These are phyloP conservation scores for Venturia nashicola DNA, from an alignment of 2,329 filamentous ascomycete genomes.

Conservation along the genomic window DNA sequence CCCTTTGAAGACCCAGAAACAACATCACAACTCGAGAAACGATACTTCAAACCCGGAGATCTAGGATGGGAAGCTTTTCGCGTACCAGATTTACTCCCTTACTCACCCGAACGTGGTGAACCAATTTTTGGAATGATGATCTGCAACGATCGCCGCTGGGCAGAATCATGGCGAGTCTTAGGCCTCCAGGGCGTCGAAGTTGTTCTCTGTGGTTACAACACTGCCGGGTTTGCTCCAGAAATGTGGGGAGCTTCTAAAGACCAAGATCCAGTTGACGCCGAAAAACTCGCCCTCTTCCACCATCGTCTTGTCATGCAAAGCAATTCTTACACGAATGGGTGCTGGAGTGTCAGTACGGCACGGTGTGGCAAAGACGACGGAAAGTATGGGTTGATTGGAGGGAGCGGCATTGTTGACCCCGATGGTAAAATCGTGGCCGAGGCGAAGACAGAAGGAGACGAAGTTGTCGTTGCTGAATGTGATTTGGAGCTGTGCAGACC, in stretches of 20 bases:
- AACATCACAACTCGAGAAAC: conserved; percentile 42
- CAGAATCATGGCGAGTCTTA: conserved; percentile 38
- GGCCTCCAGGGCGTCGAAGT: conserved; percentile 39
- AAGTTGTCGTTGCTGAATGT: conserved; percentile 36
- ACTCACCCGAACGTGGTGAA: conserved; percentile 29
- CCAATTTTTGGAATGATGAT: conserved; percentile 43
- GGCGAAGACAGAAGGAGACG: conserved; percentile 33
- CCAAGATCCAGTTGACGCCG: conserved; percentile 31
- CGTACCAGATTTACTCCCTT: conserved; percentile 28
- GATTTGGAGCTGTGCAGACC: conserved; percentile 33
- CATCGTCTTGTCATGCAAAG: conserved; percentile 40
- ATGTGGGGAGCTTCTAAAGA: conserved; percentile 26
- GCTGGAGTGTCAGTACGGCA: conserved; percentile 35
- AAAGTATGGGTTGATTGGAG: conserved; percentile 33
- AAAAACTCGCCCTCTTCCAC: conserved; percentile 35
- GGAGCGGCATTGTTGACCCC: conserved; percentile 34
- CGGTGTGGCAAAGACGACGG: conserved; percentile 38
- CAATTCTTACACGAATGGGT: conserved; percentile 39
- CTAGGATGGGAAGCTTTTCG: conserved; percentile 41
- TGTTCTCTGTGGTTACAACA: conserved; percentile 39
- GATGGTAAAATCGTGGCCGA: conserved; percentile 37
- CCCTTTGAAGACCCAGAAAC: conserved; percentile 33
- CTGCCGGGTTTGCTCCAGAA: conserved; percentile 35
- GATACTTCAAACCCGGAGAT: conserved; percentile 40
- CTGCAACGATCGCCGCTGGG: conserved; percentile 42